Evolutionary conservation across 768 basidiomycete species (phyloP).

Genomic region (Lactifluus pinguis): DNA sequence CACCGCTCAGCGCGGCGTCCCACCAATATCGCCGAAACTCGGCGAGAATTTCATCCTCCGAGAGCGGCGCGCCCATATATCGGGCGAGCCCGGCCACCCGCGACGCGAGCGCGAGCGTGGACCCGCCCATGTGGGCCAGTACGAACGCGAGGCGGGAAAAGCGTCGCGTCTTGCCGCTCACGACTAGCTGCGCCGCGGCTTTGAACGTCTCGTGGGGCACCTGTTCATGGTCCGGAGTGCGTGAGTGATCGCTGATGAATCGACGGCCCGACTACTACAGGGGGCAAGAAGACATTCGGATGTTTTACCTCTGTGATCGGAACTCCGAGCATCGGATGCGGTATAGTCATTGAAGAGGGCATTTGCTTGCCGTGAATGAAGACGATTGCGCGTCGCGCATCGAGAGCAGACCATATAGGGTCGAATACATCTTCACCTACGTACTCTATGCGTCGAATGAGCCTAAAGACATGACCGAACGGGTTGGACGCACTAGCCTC

Average conservation of each 20-base stretch:
- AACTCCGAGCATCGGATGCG: slow-evolving; percentile 54
- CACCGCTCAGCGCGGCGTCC: slow-evolving; percentile 60
- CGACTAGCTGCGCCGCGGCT: slow-evolving; percentile 69
- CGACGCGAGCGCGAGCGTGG: slow-evolving; percentile 51
- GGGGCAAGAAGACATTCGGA: background rate
- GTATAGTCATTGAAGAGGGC: slow-evolving; percentile 53
- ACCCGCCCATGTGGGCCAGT: slow-evolving; percentile 70
- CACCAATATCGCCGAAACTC: slow-evolving; percentile 69
- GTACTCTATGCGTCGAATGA: slow-evolving; percentile 39
- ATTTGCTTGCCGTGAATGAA: slow-evolving; percentile 68
- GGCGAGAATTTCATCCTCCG: slow-evolving; percentile 52
- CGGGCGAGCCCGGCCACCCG: slow-evolving; percentile 59
- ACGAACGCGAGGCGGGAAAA: slow-evolving; percentile 54
- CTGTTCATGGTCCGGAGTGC: slow-evolving; percentile 27
- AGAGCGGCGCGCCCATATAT: slow-evolving; percentile 62
- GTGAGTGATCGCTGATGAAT: slow-evolving; percentile 4
- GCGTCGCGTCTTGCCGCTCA: slow-evolving; percentile 58
- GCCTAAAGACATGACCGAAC: background rate
- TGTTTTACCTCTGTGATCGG: slow-evolving; percentile 56
- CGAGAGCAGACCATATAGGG: slow-evolving; percentile 60
- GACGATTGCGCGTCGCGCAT: slow-evolving; percentile 49
- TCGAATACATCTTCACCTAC: slow-evolving; percentile 57
- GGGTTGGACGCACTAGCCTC: slow-evolving; percentile 39
- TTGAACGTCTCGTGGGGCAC: slow-evolving; percentile 79
- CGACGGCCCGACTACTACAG: too few species aligned